These are phyloP conservation scores for Barnettozyma populi DNA, from an alignment of 805 yeast genomes.

Conservation along the genomic window DNA sequence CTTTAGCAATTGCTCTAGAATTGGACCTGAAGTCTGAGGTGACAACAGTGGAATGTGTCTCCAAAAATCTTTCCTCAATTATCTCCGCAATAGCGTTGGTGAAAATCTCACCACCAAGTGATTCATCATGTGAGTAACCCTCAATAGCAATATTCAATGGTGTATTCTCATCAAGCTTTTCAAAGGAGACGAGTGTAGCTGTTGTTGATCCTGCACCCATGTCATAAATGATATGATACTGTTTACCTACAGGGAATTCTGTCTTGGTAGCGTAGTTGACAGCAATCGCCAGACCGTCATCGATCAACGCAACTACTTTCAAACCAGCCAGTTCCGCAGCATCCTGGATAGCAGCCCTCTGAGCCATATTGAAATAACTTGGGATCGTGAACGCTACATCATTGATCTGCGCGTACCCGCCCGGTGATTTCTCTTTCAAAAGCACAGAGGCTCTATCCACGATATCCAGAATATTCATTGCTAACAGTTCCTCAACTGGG, in stretches of 20 bases:
- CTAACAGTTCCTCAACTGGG: conserved; percentile 73
- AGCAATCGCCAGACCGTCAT: conserved; percentile 92
- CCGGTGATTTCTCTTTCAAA: conserved; percentile 48
- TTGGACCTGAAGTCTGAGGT: conserved; percentile 37
- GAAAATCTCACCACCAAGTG: conserved; percentile 70
- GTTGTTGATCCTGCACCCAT: conserved; percentile 90
- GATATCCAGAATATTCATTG: conserved; percentile 73
- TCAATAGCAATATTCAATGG: conserved; percentile 52
- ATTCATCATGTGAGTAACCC: conserved; percentile 64
- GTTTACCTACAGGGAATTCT: conserved; percentile 39
- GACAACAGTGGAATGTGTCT: conserved; percentile 34
- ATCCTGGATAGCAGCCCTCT: conserved; percentile 68
- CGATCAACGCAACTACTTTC: conserved; percentile 62
- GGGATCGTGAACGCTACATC: conserved; percentile 79
- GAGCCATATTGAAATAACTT: conserved; percentile 54
- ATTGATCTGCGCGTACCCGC: conserved; percentile 44
- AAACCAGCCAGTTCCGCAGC: conserved; percentile 67
- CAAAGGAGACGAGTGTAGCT: conserved; percentile 74
- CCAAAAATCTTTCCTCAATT: conserved; percentile 53
- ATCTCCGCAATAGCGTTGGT: conserved; percentile 61
- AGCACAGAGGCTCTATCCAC: conserved; percentile 57
- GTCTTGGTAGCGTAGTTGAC: conserved; percentile 66
- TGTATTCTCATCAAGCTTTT: conserved; percentile 37
- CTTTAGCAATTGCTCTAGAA: conserved; percentile 56
- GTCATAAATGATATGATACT: conserved; percentile 73